These are phyloP conservation scores for Pseudofabraea citricarpa DNA, from an alignment of 2,329 filamentous ascomycete species.

Conservation along the genomic window DNA sequence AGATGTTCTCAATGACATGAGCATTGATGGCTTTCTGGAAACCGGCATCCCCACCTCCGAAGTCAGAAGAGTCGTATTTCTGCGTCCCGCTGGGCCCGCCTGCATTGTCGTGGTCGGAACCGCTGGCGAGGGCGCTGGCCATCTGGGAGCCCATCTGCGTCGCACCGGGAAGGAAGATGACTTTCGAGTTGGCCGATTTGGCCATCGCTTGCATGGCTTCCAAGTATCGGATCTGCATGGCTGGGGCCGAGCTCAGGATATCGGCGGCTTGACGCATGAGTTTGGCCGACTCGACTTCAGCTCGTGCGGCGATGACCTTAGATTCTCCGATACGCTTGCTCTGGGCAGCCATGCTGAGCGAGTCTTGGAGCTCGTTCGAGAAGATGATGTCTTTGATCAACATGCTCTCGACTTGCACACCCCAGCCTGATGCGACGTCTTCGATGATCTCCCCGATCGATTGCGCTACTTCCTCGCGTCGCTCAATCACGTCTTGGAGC, in stretches of 20 bases:
- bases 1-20: constrained; percentile 82
- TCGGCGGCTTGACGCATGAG: constrained; percentile 91
- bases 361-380: constrained; percentile 90
- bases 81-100: constrained; percentile 33
- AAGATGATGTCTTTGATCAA: constrained; percentile 99
- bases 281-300: constrained; percentile 94
- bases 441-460: constrained; percentile 97
- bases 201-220: constrained; percentile 99
- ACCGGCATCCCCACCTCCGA: constrained; percentile 49
- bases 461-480: constrained; percentile 92
- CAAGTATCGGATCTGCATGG: constrained; percentile 97
- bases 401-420: constrained; percentile 96
- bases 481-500: constrained; percentile 96
- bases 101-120: constrained; percentile 47
- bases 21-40: constrained; percentile 82
- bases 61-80: constrained; percentile 38
- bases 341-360: constrained; percentile 96
- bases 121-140: constrained; percentile 47
- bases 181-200: constrained; percentile 83
- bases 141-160: constrained; percentile 54
- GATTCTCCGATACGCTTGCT: constrained; percentile 97
- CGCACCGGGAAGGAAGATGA: constrained; percentile 72
- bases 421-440: constrained; percentile 89
- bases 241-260: constrained; percentile 83
- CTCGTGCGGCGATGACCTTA: constrained; percentile 96